Conservation (phyloP, 2,329 filamentous ascomycete species). For the Dactylellina drechsleri region DNA sequence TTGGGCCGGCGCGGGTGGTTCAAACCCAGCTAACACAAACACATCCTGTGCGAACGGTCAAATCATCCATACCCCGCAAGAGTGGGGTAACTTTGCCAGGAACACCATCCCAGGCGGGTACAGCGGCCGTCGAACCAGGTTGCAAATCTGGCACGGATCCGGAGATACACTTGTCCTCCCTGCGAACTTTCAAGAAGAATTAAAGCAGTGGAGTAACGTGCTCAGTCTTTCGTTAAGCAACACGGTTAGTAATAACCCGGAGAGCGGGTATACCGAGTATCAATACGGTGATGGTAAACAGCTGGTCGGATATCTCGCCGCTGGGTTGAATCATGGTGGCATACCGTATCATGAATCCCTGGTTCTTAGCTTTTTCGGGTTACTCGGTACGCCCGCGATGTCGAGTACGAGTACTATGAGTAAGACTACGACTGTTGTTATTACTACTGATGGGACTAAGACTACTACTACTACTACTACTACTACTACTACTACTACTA, state of each 20-base stretch:
- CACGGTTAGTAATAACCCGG: conserved; percentile 58
- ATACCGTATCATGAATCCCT: conserved; percentile 58
- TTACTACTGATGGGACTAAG: background rate
- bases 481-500: conserved; percentile 1
- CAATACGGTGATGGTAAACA: conserved; percentile 60
- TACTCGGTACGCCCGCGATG: conserved; percentile 15
- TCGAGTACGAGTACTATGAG: conserved; percentile 7
- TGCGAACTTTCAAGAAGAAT: conserved; percentile 62
- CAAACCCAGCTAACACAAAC: conserved; percentile 14
- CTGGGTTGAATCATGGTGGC: conserved; percentile 59
- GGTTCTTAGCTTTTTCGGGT: conserved; percentile 44
- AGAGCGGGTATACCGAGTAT: conserved; percentile 59
- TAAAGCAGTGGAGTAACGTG: conserved; percentile 65
- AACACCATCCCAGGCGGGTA: conserved; percentile 61
- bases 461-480: background rate
- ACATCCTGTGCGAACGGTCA: conserved; percentile 17
- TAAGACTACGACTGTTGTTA: conserved; percentile 7
- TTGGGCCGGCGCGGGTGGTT: conserved; percentile 55
- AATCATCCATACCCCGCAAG: conserved; percentile 18
- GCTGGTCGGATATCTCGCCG: conserved; percentile 59
- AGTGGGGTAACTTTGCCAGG: conserved; percentile 42
- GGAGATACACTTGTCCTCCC: conserved; percentile 62
- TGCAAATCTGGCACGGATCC: conserved; percentile 62
- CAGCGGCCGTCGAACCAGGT: conserved; percentile 62
- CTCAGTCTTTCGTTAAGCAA: conserved; percentile 54